Conservation (phyloP, 306 rosid species). For the Castanopsis chinensis region DNA sequence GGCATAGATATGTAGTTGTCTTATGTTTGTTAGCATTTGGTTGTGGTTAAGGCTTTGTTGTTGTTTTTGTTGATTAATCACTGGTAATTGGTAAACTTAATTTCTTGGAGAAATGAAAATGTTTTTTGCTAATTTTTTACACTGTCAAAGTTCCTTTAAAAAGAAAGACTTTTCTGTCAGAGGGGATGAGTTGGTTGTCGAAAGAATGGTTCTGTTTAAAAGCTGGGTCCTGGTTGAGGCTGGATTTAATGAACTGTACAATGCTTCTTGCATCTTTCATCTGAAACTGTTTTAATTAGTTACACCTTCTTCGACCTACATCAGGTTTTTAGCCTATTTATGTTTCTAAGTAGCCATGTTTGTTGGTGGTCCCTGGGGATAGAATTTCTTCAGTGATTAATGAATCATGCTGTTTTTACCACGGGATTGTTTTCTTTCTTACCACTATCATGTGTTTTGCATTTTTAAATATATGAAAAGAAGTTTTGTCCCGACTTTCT, state of each 20-base stretch:
- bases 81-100: neutral
- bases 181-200: slow-evolving; percentile 10
- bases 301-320: slow-evolving; percentile 3
- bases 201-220: slow-evolving; percentile 13
- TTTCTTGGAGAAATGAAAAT: neutral
- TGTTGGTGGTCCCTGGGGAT: neutral
- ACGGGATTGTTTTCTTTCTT: neutral
- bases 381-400: neutral
- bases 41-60: neutral
- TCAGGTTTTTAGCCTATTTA: slow-evolving; percentile 12
- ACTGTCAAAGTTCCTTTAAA: neutral
- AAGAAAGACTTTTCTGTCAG: neutral
- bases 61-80: neutral
- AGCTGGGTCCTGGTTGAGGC: slow-evolving; percentile 2
- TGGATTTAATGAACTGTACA: neutral
- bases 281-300: neutral
- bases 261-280: neutral
- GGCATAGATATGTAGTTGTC: neutral
- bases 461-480: neutral
- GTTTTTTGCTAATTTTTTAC: neutral
- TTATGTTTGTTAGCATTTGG: neutral
- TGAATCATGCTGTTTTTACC: neutral
- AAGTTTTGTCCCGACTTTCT: neutral
- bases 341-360: neutral
- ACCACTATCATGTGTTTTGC: neutral